These are phyloP conservation scores for Trichopus zeylanicus DNA, from an alignment of 116 monocot species.

Conservation along the genomic window DNA sequence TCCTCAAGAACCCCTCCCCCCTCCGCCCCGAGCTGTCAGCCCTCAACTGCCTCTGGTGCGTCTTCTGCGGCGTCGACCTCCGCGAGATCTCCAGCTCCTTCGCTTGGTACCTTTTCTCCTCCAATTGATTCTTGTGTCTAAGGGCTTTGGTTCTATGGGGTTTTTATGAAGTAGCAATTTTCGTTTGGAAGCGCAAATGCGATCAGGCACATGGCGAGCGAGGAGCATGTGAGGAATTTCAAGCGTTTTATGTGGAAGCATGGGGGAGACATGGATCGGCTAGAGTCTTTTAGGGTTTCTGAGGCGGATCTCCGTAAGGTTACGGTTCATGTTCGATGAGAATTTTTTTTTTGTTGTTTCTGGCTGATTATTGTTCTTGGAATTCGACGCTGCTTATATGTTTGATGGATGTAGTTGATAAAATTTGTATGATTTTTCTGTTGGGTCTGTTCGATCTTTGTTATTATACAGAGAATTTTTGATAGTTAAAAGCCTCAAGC, in stretches of 20 bases:
- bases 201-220: slow-evolving; percentile 62
- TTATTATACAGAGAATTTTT: no score
- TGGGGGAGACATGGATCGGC: slow-evolving; percentile 53
- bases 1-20: slow-evolving; percentile 35
- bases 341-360: background rate
- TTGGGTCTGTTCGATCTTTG: no score
- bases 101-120: slow-evolving; percentile 34
- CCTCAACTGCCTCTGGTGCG: slow-evolving; percentile 65
- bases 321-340: background rate
- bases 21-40: slow-evolving; percentile 27
- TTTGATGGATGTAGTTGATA: no score
- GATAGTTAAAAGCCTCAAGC: no score
- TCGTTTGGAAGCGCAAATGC: slow-evolving; percentile 37
- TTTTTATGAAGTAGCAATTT: background rate
- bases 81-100: slow-evolving; percentile 42
- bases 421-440: no score
- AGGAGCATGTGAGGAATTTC: slow-evolving; percentile 50
- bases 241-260: slow-evolving; percentile 71
- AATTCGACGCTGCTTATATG: no score
- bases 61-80: slow-evolving; percentile 64
- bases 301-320: slow-evolving; percentile 68
- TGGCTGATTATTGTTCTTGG: no score
- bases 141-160: background rate
- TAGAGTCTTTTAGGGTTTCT: slow-evolving; percentile 56
- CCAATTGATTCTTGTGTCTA: background rate